Percentiles rank a stretch among this genome's conserved stretches.
Conservation (phyloP, 23 red algal species). For the Gracilaria caudata region DNA sequence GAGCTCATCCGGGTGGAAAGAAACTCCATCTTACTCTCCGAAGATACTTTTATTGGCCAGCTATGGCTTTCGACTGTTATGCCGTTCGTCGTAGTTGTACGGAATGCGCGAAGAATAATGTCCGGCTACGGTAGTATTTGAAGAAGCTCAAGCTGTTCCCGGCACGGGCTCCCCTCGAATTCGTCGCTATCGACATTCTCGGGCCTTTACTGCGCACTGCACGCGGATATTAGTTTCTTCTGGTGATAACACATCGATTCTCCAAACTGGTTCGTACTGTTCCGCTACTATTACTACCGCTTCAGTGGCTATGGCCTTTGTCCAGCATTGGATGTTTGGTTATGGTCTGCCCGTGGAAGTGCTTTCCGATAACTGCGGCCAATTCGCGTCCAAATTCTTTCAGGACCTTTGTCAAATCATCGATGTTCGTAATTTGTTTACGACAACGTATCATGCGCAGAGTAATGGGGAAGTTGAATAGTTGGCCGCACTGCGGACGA, state of each 20-base stretch:
- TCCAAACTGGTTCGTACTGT: slow-evolving; percentile 33
- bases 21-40: too few species aligned
- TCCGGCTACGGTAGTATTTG: too few species aligned
- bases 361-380: slow-evolving; percentile 13
- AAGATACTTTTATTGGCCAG: too few species aligned
- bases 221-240: not conserved
- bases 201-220: too few species aligned
- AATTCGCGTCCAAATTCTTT: slow-evolving; percentile 33
- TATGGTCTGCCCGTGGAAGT: slow-evolving; percentile 18
- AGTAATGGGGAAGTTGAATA: slow-evolving; percentile 6
- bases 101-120: too few species aligned
- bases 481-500: too few species aligned
- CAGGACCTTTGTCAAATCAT: slow-evolving; percentile 22
- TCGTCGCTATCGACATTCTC: too few species aligned
- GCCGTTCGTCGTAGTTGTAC: too few species aligned
- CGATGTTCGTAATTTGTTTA: slow-evolving; percentile 4
- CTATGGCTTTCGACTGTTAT: too few species aligned
- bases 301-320: not conserved
- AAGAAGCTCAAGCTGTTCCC: too few species aligned
- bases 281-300: not conserved
- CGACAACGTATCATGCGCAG: slow-evolving; percentile 28
- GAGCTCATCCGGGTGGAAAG: too few species aligned
- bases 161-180: too few species aligned
- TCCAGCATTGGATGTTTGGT: not conserved
- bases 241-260: slow-evolving; percentile 2